Conservation (phyloP, 495 filamentous ascomycete genomes). For the Talaromyces liani region DNA sequence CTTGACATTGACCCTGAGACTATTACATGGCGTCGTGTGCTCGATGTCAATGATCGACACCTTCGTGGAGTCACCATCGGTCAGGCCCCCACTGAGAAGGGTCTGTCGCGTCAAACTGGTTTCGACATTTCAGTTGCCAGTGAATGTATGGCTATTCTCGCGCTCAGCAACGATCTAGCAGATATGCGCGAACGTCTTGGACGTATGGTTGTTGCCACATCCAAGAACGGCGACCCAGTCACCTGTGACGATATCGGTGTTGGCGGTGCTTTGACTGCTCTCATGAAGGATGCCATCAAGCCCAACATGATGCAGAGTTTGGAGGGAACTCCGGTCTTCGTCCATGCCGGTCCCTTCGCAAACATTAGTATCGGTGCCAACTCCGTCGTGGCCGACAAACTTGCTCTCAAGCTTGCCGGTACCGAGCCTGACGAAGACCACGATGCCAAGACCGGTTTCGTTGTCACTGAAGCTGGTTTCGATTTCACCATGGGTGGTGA, state of each 20-base stretch:
- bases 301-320: constrained; percentile 98
- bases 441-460: constrained; percentile 77
- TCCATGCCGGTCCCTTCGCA: constrained; percentile 94
- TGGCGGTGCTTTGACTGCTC: constrained; percentile 82
- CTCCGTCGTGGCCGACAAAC: constrained; percentile 88
- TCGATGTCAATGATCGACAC: constrained; percentile 96
- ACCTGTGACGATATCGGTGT: constrained; percentile 94
- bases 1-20: constrained; percentile 94
- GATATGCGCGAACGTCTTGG: constrained; percentile 94
- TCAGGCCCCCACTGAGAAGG: constrained; percentile 83
- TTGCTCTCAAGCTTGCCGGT: constrained; percentile 91
- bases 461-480: constrained; percentile 97
- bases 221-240: constrained; percentile 76
- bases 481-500: constrained; percentile 99
- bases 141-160: constrained; percentile 97
- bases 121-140: constrained; percentile 98
- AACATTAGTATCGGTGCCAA: constrained; percentile 97
- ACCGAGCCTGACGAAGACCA: constrained; percentile 93
- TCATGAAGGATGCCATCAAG: constrained; percentile 98
- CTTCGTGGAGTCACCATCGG: constrained; percentile 83
- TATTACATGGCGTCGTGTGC: constrained; percentile 92
- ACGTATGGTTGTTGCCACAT: constrained; percentile 93
- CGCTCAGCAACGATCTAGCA: constrained; percentile 75
- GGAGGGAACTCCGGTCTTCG: constrained; percentile 94
- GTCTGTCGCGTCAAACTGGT: constrained; percentile 71